phyloP scores from a whole-genome alignment of 306 rosid genomes.

The Amphicarpaea edgeworthii region DNA sequence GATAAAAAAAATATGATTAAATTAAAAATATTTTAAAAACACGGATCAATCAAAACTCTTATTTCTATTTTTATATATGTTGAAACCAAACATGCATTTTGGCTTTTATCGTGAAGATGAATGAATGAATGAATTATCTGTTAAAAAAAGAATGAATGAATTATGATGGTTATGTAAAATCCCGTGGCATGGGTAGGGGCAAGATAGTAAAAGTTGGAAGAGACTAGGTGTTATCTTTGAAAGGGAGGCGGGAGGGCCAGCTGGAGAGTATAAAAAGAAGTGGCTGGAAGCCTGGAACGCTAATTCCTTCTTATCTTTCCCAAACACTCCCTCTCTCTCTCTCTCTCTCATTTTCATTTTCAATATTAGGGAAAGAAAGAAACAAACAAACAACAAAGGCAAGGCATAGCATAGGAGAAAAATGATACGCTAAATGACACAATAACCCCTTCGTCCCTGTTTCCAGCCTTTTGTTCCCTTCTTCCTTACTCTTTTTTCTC shows the following conservation, averaged over 20 bases:
- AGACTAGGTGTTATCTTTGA: slow-evolving; percentile 38
- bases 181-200: slow-evolving; percentile 31
- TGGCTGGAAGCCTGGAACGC: slow-evolving; percentile 37
- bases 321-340: not conserved
- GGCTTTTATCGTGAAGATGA: no score
- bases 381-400: not conserved
- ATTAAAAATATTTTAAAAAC: no score
- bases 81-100: no score
- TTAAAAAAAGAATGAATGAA: no score
- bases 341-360: not conserved
- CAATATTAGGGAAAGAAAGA: not conserved
- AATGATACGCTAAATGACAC: slow-evolving; percentile 56
- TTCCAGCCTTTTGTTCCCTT: slow-evolving; percentile 1
- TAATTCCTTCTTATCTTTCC: not conserved
- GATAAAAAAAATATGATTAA: no score
- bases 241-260: slow-evolving; percentile 61
- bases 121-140: no score
- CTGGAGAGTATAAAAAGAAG: slow-evolving; percentile 50
- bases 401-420: no score
- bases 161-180: no score
- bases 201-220: slow-evolving; percentile 32
- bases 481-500: no score
- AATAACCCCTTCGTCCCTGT: slow-evolving; percentile 43
- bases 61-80: no score
- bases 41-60: no score